These are phyloP conservation scores for Panaeolus cyanescens DNA, from an alignment of 768 basidiomycete genomes.

Conservation along the genomic window DNA sequence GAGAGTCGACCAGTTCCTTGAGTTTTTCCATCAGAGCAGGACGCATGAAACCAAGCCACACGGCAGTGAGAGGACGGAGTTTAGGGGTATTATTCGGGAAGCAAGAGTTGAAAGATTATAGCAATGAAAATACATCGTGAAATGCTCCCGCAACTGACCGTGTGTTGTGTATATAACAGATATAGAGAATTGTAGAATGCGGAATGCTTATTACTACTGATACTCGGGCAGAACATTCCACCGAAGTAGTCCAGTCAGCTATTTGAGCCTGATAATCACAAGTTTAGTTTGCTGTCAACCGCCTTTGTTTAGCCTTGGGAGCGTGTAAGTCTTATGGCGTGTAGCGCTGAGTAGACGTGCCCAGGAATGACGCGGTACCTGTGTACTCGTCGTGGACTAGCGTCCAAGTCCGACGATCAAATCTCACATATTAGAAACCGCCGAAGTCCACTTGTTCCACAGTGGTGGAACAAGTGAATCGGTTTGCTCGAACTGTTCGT, in stretches of 20 bases:
- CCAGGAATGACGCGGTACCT: constrained; percentile 2
- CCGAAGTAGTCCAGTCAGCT: background rate
- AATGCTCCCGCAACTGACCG: background rate
- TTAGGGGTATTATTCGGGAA: background rate
- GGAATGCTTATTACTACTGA: background rate
- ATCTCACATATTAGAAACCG: background rate
- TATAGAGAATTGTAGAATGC: background rate
- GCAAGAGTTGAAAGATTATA: background rate
- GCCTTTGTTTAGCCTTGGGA: background rate
- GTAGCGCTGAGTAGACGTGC: background rate
- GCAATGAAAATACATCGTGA: constrained; percentile 2
- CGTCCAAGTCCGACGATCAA: constrained; percentile 1
- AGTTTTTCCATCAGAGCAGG: background rate
- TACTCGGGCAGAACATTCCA: background rate
- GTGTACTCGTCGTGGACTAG: background rate
- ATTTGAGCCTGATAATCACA: background rate
- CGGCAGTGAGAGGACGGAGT: constrained; percentile 2
- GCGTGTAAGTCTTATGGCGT: background rate
- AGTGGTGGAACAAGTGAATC: constrained; percentile 1
- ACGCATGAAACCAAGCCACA: background rate
- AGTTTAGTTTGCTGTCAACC: background rate
- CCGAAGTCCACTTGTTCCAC: background rate
- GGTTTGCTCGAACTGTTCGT: constrained; percentile 1
- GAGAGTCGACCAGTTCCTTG: background rate
- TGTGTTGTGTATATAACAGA: background rate